Evolutionary conservation across 164 flowering plant genomes (phyloP).

Genomic region (Chimonanthus praecox): DNA sequence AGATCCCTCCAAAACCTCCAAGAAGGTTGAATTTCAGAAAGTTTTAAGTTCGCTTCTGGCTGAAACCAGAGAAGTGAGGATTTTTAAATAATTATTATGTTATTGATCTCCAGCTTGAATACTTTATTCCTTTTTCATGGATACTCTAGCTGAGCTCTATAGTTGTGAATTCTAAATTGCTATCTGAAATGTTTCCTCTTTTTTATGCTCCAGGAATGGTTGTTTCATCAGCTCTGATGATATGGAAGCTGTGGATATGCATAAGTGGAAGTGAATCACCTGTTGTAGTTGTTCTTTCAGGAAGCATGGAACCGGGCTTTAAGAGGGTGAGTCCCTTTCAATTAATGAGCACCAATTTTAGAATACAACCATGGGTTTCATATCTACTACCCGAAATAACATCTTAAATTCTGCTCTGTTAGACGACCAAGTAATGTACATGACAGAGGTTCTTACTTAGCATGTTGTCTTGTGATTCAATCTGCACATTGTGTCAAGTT

Average conservation of each 20-base stretch:
- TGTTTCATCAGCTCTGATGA: conserved; percentile 16
- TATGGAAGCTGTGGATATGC: conserved; percentile 24
- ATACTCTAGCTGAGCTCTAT: neutral
- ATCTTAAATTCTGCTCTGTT: neutral
- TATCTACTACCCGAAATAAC: neutral
- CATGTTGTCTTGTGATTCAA: neutral
- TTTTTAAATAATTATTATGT: no score
- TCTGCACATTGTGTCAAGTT: neutral
- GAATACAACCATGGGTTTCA: neutral
- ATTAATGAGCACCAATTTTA: neutral
- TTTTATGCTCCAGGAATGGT: conserved; percentile 18
- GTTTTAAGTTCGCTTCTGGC: no score
- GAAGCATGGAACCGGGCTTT: conserved; percentile 40
- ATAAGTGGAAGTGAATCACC: conserved; percentile 30
- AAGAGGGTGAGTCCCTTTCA: conserved; percentile 22
- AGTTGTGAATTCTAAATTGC: neutral
- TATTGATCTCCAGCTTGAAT: no score
- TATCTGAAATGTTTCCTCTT: neutral
- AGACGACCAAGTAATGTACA: neutral
- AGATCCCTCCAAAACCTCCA: no score
- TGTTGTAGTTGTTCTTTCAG: conserved; percentile 34
- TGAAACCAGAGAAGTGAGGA: no score
- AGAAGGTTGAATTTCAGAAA: no score
- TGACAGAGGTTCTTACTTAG: neutral
- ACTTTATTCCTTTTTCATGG: neutral